Evolutionary conservation across 371 early-diverging fungal species (phyloP).

Genomic region (Mucor racemosus): DNA sequence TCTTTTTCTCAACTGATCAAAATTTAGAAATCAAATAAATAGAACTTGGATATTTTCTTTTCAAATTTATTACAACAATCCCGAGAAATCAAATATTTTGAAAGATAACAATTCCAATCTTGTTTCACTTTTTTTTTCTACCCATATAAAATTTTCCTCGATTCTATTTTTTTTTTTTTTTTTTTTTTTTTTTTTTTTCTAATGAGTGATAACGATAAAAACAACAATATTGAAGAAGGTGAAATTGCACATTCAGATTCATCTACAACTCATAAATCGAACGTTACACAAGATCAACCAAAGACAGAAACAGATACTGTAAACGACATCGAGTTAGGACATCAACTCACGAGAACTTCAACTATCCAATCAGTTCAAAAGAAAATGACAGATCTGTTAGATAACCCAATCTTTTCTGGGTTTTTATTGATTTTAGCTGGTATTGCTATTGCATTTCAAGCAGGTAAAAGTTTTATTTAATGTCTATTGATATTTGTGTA

Average conservation of each 20-base stretch:
- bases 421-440: conserved; percentile 25
- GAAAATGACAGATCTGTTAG: conserved; percentile 3
- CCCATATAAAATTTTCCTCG: no score
- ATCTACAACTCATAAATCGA: background rate
- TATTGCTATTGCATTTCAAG: conserved; percentile 28
- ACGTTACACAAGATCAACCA: conserved; percentile 14
- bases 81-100: no score
- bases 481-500: no score
- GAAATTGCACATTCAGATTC: conserved; percentile 6
- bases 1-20: background rate
- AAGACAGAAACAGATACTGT: background rate
- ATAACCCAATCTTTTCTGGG: conserved; percentile 16
- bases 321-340: conserved; percentile 7
- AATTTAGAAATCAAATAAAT: background rate
- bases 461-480: conserved; percentile 14
- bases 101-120: no score
- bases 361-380: conserved; percentile 12
- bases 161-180: no score
- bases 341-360: background rate
- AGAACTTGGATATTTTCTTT: background rate
- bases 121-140: no score
- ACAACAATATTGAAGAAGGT: background rate
- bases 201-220: background rate
- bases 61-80: background rate
- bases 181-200: conserved; percentile 4